Evolutionary conservation across 495 filamentous ascomycete genomes (phyloP).

Genomic region (Aspergillus asperescens): DNA sequence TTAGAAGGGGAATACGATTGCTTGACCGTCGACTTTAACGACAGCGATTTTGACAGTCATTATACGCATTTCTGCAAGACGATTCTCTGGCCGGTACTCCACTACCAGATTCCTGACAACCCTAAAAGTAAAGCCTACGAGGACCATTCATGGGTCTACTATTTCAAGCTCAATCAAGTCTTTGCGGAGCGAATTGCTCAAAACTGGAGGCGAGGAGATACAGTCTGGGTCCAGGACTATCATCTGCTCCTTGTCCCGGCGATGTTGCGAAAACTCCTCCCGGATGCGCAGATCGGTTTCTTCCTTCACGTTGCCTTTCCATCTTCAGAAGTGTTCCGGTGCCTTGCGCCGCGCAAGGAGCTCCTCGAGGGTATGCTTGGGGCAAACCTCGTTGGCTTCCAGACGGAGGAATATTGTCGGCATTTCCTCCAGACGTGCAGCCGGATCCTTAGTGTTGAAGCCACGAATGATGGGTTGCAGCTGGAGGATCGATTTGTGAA

Average conservation of each 20-base stretch:
- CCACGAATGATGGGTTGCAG: constrained; percentile 79
- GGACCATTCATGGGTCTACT: constrained; percentile 93
- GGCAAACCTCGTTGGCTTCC: constrained; percentile 85
- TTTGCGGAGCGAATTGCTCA: constrained; percentile 84
- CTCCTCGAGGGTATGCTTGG: constrained; percentile 87
- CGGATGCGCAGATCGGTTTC: constrained; percentile 89
- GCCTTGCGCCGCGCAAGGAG: constrained; percentile 75
- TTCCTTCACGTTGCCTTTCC: constrained; percentile 94
- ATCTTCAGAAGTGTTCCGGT: constrained; percentile 91
- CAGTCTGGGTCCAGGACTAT: constrained; percentile 93
- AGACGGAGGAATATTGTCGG: constrained; percentile 84
- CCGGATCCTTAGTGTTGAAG: constrained; percentile 77
- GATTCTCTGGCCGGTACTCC: constrained; percentile 86
- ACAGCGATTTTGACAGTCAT: constrained; percentile 86
- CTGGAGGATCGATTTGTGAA: constrained; percentile 91
- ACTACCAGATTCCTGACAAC: constrained; percentile 94
- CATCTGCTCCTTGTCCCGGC: constrained; percentile 85
- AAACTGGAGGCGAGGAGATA: constrained; percentile 86
- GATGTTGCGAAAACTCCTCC: constrained; percentile 80
- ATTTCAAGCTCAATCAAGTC: constrained; percentile 81
- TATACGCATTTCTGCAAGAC: constrained; percentile 92
- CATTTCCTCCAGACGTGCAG: constrained; percentile 95
- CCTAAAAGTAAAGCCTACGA: constrained; percentile 96
- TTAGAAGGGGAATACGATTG: constrained; percentile 75
- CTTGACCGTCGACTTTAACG: constrained; percentile 73